phyloP scores from a whole-genome alignment of 2,329 filamentous ascomycete genomes.

The Endoconidiophora laricicola region DNA sequence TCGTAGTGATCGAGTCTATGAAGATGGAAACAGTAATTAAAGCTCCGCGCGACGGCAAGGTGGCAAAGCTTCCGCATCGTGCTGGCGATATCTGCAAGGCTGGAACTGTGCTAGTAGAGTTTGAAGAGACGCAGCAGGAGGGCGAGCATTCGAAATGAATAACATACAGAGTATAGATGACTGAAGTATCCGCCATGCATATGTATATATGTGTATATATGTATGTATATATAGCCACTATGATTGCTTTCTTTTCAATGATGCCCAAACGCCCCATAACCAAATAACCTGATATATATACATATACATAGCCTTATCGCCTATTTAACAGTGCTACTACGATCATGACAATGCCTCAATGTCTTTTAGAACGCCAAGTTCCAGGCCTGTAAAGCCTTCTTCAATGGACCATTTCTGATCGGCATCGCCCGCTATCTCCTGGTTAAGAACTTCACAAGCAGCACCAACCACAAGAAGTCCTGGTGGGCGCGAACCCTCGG shows the following conservation, averaged over 20 bases:
- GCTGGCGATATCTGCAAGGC: conserved; percentile 67
- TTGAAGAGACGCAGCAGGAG: conserved; percentile 32
- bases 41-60: conserved; percentile 53
- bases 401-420: conserved; percentile 63
- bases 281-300: not conserved
- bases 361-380: conserved; percentile 24
- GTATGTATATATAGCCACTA: not conserved
- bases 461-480: conserved; percentile 73
- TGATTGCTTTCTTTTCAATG: too few relatives aligned
- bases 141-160: not conserved
- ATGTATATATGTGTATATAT: not conserved
- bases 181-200: not conserved
- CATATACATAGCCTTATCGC: not conserved
- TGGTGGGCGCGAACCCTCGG: conserved; percentile 76
- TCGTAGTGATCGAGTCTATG: conserved; percentile 85
- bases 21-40: conserved; percentile 80
- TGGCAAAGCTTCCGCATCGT: conserved; percentile 58
- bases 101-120: conserved; percentile 57
- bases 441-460: conserved; percentile 63
- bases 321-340: not conserved
- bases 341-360: conserved; percentile 7
- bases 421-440: conserved; percentile 15
- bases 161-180: not conserved
- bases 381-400: conserved; percentile 66
- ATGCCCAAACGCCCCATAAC: not conserved